Conservation (phyloP, 768 basidiomycete species). For the Amanita muscaria region DNA sequence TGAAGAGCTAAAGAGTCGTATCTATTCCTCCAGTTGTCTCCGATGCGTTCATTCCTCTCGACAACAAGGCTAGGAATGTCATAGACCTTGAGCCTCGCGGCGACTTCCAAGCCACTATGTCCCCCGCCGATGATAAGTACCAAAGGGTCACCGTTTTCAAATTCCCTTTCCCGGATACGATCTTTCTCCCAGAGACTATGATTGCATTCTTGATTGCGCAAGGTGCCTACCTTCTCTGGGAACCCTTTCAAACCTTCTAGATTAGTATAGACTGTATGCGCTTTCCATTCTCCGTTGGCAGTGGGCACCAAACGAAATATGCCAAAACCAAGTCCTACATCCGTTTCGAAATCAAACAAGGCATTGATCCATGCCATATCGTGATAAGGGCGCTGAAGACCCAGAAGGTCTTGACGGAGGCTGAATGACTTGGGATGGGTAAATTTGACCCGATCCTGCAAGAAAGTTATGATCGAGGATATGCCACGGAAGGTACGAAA, state of each 20-base stretch:
- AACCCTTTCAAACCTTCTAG: conserved; percentile 37
- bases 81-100: conserved; percentile 50
- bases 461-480: conserved; percentile 36
- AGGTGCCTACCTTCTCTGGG: conserved; percentile 34
- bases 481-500: too few relatives aligned
- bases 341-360: too few relatives aligned
- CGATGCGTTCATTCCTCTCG: too few relatives aligned
- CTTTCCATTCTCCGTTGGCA: conserved; percentile 36
- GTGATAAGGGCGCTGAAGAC: conserved; percentile 24
- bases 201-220: conserved; percentile 28
- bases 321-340: conserved; percentile 33
- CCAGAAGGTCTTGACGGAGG: conserved; percentile 21
- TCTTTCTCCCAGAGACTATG: conserved; percentile 42
- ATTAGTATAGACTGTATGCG: conserved; percentile 41
- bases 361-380: too few relatives aligned
- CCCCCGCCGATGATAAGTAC: conserved; percentile 52
- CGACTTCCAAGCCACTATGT: conserved; percentile 52
- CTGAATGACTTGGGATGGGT: conserved; percentile 22
- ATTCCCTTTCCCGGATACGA: conserved; percentile 30
- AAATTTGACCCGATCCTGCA: conserved; percentile 27
- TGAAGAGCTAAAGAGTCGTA: conserved; percentile 52
- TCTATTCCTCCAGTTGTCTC: conserved; percentile 53
- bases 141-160: conserved; percentile 37
- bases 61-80: conserved; percentile 45
- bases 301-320: conserved; percentile 38